phyloP scores from a whole-genome alignment of 2,329 filamentous ascomycete genomes.

The Parasarocladium wereldwijsianum region DNA sequence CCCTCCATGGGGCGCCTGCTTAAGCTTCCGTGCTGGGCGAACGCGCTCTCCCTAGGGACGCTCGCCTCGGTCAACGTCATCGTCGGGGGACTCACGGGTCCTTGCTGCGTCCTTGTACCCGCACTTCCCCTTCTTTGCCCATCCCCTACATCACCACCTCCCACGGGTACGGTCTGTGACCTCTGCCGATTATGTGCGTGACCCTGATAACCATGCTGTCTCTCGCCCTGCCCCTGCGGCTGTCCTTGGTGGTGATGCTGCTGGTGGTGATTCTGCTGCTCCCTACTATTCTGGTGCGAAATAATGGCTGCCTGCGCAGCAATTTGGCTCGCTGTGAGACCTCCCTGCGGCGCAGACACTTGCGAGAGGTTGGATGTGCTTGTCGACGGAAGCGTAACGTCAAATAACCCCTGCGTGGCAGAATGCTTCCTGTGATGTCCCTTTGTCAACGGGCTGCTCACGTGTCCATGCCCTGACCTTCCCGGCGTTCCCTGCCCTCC shows the following conservation, averaged over 20 bases:
- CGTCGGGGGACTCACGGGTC: constrained; percentile 45
- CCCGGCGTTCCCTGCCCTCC: constrained; percentile 15
- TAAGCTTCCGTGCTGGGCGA: constrained; percentile 13
- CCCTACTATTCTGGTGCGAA: constrained; percentile 35
- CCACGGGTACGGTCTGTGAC: constrained; percentile 58
- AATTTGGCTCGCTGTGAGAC: constrained; percentile 56
- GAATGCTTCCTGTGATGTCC: constrained; percentile 51
- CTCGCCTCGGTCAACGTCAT: constrained; percentile 52
- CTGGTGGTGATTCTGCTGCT: constrained; percentile 5
- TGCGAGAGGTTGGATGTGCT: constrained; percentile 39
- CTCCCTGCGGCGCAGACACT: constrained; percentile 18
- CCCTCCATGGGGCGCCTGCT: constrained; percentile 27
- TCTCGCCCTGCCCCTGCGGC: constrained; percentile 57
- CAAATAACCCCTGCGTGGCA: constrained; percentile 62
- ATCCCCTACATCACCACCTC: constrained; percentile 31
- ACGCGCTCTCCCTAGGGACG: constrained; percentile 40
- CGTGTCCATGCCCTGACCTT: constrained; percentile 8
- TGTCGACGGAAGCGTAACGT: constrained; percentile 54
- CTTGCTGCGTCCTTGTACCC: too few relatives aligned
- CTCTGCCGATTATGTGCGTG: constrained; percentile 43
- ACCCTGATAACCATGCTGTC: neutral
- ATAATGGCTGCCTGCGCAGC: constrained; percentile 67
- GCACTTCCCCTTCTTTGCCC: constrained; percentile 27
- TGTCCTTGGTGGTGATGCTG: constrained; percentile 18
- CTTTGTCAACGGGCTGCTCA: constrained; percentile 17